A percentile compares a stretch with the other conserved stretches of the same genome.
These are phyloP conservation scores for Russula sp. DNA, from an alignment of 768 basidiomycete species.

Conservation along the genomic window DNA sequence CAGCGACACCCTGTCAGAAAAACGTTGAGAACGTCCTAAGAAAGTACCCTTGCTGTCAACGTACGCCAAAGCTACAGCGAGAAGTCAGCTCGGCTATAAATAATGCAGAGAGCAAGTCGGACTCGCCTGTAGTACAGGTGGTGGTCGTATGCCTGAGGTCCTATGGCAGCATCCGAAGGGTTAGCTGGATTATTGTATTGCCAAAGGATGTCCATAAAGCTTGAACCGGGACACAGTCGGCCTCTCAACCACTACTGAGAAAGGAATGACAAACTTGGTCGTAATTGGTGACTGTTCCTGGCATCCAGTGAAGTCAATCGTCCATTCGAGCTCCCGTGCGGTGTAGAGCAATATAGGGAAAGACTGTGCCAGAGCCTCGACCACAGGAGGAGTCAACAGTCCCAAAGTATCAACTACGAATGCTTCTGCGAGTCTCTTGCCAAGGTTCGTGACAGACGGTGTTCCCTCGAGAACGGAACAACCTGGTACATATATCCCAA, in stretches of 20 bases:
- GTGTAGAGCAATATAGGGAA: constrained; percentile 5
- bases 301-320: background rate
- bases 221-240: constrained; percentile 24
- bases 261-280: constrained; percentile 5
- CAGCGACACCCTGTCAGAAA: constrained; percentile 57
- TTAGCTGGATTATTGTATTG: constrained; percentile 63
- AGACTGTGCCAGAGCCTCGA: constrained; percentile 4
- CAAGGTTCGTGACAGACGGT: background rate
- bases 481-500: constrained; percentile 6
- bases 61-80: constrained; percentile 48
- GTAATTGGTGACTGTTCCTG: background rate
- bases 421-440: background rate
- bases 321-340: background rate
- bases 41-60: background rate
- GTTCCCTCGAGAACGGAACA: background rate
- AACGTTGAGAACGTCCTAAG: background rate
- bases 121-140: constrained; percentile 71
- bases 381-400: constrained; percentile 1
- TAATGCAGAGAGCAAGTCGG: background rate
- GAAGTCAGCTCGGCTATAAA: background rate
- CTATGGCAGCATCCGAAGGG: constrained; percentile 58
- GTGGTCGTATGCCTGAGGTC: constrained; percentile 71
- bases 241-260: background rate
- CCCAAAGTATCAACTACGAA: background rate
- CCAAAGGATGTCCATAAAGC: constrained; percentile 81